Conservation (phyloP, 1,139 yeast species). For the Candida smagusa region DNA sequence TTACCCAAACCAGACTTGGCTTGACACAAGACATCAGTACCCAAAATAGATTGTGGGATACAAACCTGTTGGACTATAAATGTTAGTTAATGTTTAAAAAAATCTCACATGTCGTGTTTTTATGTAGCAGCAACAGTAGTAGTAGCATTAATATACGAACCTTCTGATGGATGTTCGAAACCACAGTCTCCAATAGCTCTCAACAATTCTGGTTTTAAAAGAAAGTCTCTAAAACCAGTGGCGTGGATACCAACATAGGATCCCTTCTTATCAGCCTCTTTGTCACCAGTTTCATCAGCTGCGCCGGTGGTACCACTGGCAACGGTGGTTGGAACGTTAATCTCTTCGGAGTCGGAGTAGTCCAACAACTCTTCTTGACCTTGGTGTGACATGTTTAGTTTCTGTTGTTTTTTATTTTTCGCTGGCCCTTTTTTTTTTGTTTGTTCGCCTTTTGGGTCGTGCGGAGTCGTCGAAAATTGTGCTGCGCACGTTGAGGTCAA, state of each 20-base stretch:
- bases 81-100: constrained; percentile 15
- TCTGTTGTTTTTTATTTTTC: constrained; percentile 3
- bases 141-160: constrained; percentile 49
- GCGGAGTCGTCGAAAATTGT: neutral
- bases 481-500: neutral
- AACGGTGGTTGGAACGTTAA: constrained; percentile 71
- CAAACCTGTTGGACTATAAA: constrained; percentile 90
- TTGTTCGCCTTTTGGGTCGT: neutral
- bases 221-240: constrained; percentile 96
- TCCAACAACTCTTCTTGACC: constrained; percentile 99
- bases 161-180: constrained; percentile 99
- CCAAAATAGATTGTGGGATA: constrained; percentile 96
- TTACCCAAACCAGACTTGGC: constrained; percentile 99
- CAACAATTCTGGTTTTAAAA: constrained; percentile 91
- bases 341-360: constrained; percentile 97
- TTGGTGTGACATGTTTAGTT: constrained; percentile 66
- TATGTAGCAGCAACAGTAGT: neutral
- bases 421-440: neutral
- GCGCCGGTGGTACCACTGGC: constrained; percentile 41
- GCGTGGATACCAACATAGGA: constrained; percentile 98
- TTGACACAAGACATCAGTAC: constrained; percentile 97
- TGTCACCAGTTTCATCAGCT: constrained; percentile 47
- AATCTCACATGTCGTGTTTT: neutral
- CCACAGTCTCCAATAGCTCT: constrained; percentile 99
- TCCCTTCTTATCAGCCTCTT: constrained; percentile 84